phyloP scores from a whole-genome alignment of 768 basidiomycete genomes.

The Lactarius psammicola region DNA sequence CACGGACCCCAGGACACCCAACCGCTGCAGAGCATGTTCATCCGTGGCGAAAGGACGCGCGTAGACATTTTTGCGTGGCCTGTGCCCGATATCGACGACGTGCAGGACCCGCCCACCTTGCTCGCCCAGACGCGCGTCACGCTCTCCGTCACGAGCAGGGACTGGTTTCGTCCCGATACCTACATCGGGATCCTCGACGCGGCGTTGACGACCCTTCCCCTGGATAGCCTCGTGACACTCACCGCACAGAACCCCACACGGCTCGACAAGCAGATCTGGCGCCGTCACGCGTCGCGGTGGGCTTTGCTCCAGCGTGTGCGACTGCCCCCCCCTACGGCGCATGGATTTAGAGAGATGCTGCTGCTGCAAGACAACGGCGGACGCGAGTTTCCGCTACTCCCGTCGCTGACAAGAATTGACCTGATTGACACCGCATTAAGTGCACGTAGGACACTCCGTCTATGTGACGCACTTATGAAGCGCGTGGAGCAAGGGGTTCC shows the following conservation, averaged over 20 bases:
- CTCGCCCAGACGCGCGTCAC: not conserved
- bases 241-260: not conserved
- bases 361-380: not conserved
- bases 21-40: not conserved
- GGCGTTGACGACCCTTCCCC: not conserved
- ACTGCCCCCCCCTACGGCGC: fast-evolving
- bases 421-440: fast-evolving
- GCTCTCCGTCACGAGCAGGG: not conserved
- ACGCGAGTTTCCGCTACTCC: not conserved
- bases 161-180: not conserved
- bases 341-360: not conserved
- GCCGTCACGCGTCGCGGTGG: not conserved
- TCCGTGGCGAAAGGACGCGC: not conserved
- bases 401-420: not conserved
- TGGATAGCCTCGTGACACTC: not conserved
- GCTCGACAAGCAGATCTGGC: not conserved
- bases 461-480: not conserved
- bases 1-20: constrained; percentile 5
- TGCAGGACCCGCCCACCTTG: not conserved
- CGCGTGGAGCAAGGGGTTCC: not conserved
- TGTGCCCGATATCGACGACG: not conserved
- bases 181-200: not conserved
- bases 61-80: not conserved
- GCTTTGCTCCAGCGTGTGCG: not conserved
- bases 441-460: not conserved